Evolutionary conservation across 2,329 filamentous ascomycete species (phyloP).

Genomic region (Fusarium udum): DNA sequence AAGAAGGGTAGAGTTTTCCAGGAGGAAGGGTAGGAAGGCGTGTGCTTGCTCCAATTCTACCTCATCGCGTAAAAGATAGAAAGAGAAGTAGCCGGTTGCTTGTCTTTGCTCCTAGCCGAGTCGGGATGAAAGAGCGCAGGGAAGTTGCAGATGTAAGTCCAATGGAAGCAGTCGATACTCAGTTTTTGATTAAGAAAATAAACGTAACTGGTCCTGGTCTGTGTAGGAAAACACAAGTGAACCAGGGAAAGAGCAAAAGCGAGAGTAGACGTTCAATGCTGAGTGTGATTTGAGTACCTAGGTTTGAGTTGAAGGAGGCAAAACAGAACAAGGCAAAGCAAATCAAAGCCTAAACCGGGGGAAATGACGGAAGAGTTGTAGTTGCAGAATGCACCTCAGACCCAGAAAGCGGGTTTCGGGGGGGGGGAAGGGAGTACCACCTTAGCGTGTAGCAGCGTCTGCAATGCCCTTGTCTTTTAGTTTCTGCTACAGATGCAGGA

Average conservation of each 20-base stretch:
- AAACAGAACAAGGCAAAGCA: conserved; percentile 21
- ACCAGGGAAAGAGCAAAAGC: conserved; percentile 8
- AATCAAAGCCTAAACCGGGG: conserved; percentile 21
- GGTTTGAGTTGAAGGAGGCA: conserved; percentile 26
- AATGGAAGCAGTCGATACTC: neutral
- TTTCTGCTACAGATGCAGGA: neutral
- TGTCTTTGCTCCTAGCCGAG: conserved; percentile 6
- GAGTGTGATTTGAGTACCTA: neutral
- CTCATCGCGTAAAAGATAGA: conserved; percentile 25
- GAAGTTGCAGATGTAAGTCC: neutral
- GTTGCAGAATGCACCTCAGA: conserved; percentile 20
- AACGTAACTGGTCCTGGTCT: conserved; percentile 5
- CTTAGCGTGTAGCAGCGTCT: conserved; percentile 33
- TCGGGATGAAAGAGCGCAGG: conserved; percentile 8
- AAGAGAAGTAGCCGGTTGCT: conserved; percentile 4
- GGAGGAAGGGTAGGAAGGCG: conserved; percentile 5
- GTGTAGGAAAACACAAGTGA: conserved; percentile 2
- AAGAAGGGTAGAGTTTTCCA: conserved; percentile 13
- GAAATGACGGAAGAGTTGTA: conserved; percentile 33
- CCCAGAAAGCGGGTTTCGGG: conserved; percentile 39
- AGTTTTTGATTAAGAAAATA: neutral
- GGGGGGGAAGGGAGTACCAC: conserved; percentile 12
- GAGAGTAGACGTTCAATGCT: neutral
- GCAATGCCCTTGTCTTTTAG: conserved; percentile 20
- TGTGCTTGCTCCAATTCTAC: conserved; percentile 29